Evolutionary conservation across 345 rosid species (phyloP).

Genomic region (Salix exigua): DNA sequence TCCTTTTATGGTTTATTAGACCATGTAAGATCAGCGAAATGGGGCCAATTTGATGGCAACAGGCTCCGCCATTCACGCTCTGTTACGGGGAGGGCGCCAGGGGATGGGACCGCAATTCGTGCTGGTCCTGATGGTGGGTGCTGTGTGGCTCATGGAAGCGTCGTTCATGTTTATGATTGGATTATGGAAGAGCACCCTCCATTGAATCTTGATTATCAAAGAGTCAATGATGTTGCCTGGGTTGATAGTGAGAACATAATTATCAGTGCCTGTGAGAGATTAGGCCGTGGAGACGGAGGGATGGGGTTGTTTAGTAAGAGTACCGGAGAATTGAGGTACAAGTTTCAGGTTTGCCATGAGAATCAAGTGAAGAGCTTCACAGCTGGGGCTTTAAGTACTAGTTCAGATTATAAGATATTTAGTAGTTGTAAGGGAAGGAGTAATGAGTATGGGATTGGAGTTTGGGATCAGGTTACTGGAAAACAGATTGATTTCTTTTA

Average conservation of each 20-base stretch:
- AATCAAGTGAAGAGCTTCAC: slow-evolving; percentile 72
- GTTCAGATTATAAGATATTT: slow-evolving; percentile 57
- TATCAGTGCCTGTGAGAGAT: slow-evolving; percentile 67
- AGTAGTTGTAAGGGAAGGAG: slow-evolving; percentile 89
- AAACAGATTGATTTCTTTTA: slow-evolving; percentile 86
- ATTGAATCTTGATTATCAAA: slow-evolving; percentile 75
- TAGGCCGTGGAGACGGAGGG: slow-evolving; percentile 89
- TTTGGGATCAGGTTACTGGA: slow-evolving; percentile 89
- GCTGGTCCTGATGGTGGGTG: slow-evolving; percentile 95
- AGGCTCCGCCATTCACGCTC: slow-evolving; percentile 51
- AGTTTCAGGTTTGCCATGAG: slow-evolving; percentile 71
- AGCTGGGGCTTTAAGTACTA: slow-evolving; percentile 80
- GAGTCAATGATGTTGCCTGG: slow-evolving; percentile 92
- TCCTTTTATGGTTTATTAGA: slow-evolving; percentile 70
- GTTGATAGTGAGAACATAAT: slow-evolving; percentile 54
- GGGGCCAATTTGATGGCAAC: slow-evolving; percentile 87
- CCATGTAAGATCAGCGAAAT: slow-evolving; percentile 74
- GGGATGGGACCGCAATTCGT: slow-evolving; percentile 92
- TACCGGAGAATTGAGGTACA: slow-evolving; percentile 65
- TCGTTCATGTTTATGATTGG: slow-evolving; percentile 92
- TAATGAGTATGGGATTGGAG: slow-evolving; percentile 92
- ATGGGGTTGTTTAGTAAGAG: slow-evolving; percentile 83
- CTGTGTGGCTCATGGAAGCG: slow-evolving; percentile 88
- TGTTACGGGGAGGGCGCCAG: slow-evolving; percentile 78
- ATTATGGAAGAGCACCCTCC: slow-evolving; percentile 77